Conservation (phyloP, 768 basidiomycete species). For the Chalciporus pseudorubinellus region DNA sequence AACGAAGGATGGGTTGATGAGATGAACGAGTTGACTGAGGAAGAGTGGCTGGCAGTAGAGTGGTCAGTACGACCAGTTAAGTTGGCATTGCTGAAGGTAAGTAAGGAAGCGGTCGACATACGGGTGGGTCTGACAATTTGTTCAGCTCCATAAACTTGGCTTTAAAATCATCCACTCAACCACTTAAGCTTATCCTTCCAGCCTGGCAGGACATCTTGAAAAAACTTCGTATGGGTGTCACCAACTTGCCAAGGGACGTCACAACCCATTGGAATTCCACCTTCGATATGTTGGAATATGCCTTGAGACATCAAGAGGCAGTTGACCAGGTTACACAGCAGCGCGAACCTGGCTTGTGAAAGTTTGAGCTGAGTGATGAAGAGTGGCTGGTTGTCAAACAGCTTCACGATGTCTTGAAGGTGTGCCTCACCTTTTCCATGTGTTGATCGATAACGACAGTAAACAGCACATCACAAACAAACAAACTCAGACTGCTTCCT, state of each 20-base stretch:
- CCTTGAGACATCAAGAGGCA: background rate
- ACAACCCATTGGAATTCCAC: no score
- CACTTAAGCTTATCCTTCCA: constrained; percentile 15
- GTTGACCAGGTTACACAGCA: background rate
- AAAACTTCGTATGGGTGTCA: background rate
- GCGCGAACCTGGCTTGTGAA: constrained; percentile 8
- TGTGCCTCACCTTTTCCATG: constrained; percentile 2
- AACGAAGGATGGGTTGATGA: constrained; percentile 18
- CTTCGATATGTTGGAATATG: constrained; percentile 1
- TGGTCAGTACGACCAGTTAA: background rate
- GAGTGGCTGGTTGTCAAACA: constrained; percentile 18
- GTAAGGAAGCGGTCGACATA: background rate
- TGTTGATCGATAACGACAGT: no score
- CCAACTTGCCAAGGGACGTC: constrained; percentile 24
- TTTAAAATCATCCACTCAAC: constrained; percentile 23
- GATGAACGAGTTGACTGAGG: constrained; percentile 8
- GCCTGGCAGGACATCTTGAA: constrained; percentile 11
- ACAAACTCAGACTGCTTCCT: background rate
- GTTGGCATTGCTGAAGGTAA: constrained; percentile 3
- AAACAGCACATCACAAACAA: background rate
- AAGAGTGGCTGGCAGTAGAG: constrained; percentile 17
- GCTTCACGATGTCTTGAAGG: constrained; percentile 21
- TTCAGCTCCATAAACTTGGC: constrained; percentile 21
- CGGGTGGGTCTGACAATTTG: background rate
- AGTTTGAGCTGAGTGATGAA: constrained; percentile 3